Evolutionary conservation across 2,329 filamentous ascomycete genomes (phyloP), one percentile per base, ranked within the genome.

Genomic region (Erysiphe pulchra): DNA sequence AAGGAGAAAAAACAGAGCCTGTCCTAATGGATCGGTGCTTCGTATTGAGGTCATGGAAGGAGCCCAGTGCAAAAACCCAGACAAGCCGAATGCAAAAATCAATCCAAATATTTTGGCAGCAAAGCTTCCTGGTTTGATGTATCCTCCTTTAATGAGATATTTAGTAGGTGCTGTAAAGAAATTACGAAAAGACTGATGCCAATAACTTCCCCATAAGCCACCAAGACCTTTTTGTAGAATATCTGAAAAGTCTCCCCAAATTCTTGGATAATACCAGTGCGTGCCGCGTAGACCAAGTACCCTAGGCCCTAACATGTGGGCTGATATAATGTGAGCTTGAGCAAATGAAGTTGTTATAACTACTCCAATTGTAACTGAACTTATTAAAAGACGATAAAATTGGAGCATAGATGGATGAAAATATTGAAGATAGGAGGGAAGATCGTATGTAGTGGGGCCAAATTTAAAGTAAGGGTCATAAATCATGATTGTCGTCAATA

Each of bases 111-210:
- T 41, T 46, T 63, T 54, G 2, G 58, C 55, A 45, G 53, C 12
- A 47, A 48, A 16, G 30, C 59, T 52, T 45, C 60, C 52, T 52
- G 56, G 50, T 49, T 50, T 52, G 48, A 73, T 42, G 51, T 65
- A 57, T 16, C 66, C 20, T 52, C 58, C 18, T 50, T 58, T 51
- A 8, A 60, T 57, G 47, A 78, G 53, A 53, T 64, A 70, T 1
- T 59, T 60, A 0, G 68, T 63, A 0, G 78, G 77, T 4, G 74
- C 69, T 34, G 71, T 62, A 55, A 87, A 85, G 2, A 71, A 74
- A 46, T 75, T 69, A 0, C 85, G 77, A 62, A 93, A 92, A 2
- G 78, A 77, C 61, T 94, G 86, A 59, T 95, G 87, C 87, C 87
- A 94, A 69, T 75, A 87, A 18, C 66, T 67, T 40, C 80, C 77